phyloP scores from a whole-genome alignment of 805 yeast species.

The Yamadazyma scolyti region DNA sequence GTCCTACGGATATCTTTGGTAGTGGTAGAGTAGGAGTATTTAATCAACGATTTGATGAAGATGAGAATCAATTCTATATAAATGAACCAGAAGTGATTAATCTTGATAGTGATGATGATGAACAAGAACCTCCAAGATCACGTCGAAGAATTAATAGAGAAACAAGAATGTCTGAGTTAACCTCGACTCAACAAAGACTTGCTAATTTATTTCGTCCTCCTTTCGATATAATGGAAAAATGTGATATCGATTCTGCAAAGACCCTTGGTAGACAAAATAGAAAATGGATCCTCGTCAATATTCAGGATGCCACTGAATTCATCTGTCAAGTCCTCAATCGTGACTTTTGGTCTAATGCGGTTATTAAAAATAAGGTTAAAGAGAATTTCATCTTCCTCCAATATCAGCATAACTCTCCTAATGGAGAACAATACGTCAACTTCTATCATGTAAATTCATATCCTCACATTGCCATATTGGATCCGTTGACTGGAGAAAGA shows the following conservation, averaged over 20 bases:
- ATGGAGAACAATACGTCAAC: conserved; percentile 66
- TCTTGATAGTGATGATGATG: conserved; percentile 26
- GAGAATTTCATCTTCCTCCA: conserved; percentile 81
- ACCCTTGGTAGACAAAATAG: conserved; percentile 54
- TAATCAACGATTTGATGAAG: conserved; percentile 51
- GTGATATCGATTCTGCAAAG: conserved; percentile 73
- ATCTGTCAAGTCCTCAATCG: conserved; percentile 87
- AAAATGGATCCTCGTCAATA: conserved; percentile 84
- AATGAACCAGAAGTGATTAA: conserved; percentile 23
- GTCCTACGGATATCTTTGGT: conserved; percentile 47
- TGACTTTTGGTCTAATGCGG: conserved; percentile 81
- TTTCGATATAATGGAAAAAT: conserved; percentile 73
- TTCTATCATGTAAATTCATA: conserved; percentile 66
- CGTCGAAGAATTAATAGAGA: conserved; percentile 25
- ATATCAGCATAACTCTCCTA: conserved; percentile 72
- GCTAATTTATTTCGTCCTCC: conserved; percentile 92
- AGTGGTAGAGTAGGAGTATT: conserved; percentile 49
- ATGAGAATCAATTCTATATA: conserved; percentile 25
- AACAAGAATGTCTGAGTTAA: conserved; percentile 29
- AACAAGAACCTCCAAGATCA: conserved; percentile 15
- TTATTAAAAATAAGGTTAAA: conserved; percentile 60
- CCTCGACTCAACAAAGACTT: conserved; percentile 58
- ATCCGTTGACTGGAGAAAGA: conserved; percentile 94
- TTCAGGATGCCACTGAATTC: conserved; percentile 83
- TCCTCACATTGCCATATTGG: conserved; percentile 91